Evolutionary conservation across 2,329 filamentous ascomycete species (phyloP), one percentile per base, ranked within the genome.

Genomic region (Cladophialophora immunda): DNA sequence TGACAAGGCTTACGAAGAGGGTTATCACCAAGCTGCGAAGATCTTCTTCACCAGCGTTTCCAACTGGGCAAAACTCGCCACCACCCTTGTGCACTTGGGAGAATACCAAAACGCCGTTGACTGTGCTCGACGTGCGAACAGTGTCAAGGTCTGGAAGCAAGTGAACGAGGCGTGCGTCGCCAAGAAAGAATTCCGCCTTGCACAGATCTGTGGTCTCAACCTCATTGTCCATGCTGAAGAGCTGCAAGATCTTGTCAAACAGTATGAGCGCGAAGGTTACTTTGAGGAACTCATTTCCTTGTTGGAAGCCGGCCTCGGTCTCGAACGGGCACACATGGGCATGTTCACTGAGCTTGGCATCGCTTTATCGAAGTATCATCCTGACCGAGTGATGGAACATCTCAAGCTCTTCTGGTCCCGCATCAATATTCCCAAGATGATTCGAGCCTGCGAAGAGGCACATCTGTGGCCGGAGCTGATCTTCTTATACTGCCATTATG

Each of bases 31-130:
- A 84, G 95, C 95, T 52, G 93, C 95, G 71, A 99, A 99, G 88
- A 98, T 99, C 76, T 99, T 98, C 87, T 99, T 90, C 84, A 93
- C 89, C 64, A 98, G 92, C 83, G 97, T 99, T 78, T 99, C 95
- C 62, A 99, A 99, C 87, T 99, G 95, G 95, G 94, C 94, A 64
- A 99, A 99, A 85, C 89, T 99, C 75, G 94, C 95, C 15, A 98
- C 95, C 11, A 99, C 95, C 11, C 87, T 98, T 68, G 95, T 99
- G n/a, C 93, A 98, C 79, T 89, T 99, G 6, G 91, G 90, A 71
- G 95, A 99, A 74, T 98, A 99, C 83, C 96, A 99, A 81, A 93
- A 93, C 73, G 95, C 95, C 54, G 95, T 99, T 50, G 95, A 99
- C 79, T 97, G 93, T 76, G 95, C 96, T 29, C 92, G 95, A 78